phyloP scores from a whole-genome alignment of 805 yeast genomes.

The Candida railenensis region DNA sequence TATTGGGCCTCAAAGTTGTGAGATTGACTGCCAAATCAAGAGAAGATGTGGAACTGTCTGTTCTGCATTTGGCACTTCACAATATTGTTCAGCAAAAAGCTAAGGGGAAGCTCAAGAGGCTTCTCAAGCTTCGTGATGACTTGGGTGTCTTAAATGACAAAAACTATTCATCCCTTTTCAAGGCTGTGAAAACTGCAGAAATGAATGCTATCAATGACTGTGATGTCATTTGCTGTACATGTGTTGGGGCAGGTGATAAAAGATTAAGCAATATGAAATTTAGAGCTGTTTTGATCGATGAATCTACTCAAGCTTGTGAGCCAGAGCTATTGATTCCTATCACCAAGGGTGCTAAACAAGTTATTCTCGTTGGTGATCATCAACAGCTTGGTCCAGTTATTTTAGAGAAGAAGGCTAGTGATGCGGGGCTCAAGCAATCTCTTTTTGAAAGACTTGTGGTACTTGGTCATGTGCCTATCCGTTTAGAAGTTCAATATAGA shows the following conservation, averaged over 20 bases:
- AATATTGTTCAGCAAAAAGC: constrained; percentile 48
- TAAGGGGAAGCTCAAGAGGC: constrained; percentile 56
- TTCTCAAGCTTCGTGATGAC: constrained; percentile 57
- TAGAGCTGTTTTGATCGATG: constrained; percentile 84
- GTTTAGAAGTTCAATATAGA: constrained; percentile 90
- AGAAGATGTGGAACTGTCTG: constrained; percentile 74
- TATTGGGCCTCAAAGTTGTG: constrained; percentile 74
- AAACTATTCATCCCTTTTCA: constrained; percentile 49
- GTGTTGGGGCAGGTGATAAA: constrained; percentile 87
- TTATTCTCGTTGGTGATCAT: constrained; percentile 91
- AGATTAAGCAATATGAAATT: constrained; percentile 58
- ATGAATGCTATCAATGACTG: constrained; percentile 49
- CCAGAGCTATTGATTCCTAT: constrained; percentile 90
- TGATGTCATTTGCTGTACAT: constrained; percentile 85
- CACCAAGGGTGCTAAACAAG: constrained; percentile 86
- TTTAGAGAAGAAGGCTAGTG: constrained; percentile 73
- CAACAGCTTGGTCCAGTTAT: constrained; percentile 95
- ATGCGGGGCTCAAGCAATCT: constrained; percentile 85
- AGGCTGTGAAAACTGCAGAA: constrained; percentile 49
- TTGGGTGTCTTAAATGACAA: constrained; percentile 63
- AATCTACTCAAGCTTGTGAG: constrained; percentile 91
- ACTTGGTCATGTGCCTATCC: constrained; percentile 79
- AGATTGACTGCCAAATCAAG: constrained; percentile 74
- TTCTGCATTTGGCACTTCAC: constrained; percentile 57
- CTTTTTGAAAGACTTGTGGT: constrained; percentile 82